Conservation (phyloP, 2,329 filamentous ascomycete genomes). For the Botrytis pseudocinerea region DNA sequence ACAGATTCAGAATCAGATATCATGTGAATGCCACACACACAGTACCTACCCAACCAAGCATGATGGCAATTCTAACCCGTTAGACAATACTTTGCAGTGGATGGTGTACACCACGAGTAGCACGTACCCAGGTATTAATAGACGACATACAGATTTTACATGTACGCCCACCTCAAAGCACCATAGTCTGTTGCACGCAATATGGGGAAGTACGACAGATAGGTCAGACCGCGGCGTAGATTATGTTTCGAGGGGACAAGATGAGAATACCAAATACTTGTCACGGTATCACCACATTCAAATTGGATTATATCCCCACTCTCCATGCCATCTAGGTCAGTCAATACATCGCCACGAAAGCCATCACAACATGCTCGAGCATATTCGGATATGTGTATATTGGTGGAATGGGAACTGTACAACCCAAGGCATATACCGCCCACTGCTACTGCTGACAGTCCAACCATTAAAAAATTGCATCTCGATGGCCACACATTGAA, state of each 20-base stretch:
- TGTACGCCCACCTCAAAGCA: not conserved
- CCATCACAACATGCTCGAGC: not conserved
- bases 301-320: not conserved
- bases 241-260: not conserved
- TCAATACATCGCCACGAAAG: not conserved
- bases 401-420: not conserved
- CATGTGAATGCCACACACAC: slow-evolving; percentile 4
- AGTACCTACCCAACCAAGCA: not conserved
- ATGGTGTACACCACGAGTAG: not conserved
- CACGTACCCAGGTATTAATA: slow-evolving; percentile 3
- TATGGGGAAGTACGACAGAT: not conserved
- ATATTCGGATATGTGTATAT: not conserved
- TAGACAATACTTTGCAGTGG: not conserved
- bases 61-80: slow-evolving; percentile 9
- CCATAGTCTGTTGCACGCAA: not conserved
- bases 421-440: not conserved
- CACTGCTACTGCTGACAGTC: not conserved
- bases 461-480: not conserved
- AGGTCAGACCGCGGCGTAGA: not conserved
- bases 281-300: slow-evolving; percentile 2
- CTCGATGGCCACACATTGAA: not conserved
- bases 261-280: not conserved
- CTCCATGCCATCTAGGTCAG: not conserved
- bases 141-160: not conserved
- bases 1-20: not conserved